These are phyloP conservation scores for Phytophthora uliginosa DNA, from an alignment of 352 stramenopile species.

Conservation along the genomic window DNA sequence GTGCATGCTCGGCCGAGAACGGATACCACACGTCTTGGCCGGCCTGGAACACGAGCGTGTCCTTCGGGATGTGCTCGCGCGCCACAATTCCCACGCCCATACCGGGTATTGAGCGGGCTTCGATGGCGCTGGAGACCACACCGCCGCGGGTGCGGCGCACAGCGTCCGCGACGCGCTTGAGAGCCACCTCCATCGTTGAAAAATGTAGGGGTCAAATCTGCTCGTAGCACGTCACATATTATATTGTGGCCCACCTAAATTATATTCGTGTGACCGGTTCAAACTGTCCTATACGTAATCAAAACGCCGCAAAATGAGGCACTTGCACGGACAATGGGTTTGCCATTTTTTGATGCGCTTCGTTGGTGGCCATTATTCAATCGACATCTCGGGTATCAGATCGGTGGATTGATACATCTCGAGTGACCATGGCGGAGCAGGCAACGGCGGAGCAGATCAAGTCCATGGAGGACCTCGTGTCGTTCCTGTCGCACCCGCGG, in stretches of 20 bases:
- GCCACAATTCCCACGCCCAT: constrained; percentile 82
- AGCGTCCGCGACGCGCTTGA: constrained; percentile 62
- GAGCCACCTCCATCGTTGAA: constrained; percentile 39
- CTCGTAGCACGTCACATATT: constrained; percentile 27
- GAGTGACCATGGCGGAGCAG: constrained; percentile 48
- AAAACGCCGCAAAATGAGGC: background rate
- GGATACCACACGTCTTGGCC: constrained; percentile 68
- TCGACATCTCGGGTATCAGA: background rate
- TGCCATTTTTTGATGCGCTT: constrained; percentile 22
- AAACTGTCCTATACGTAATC: constrained; percentile 14
- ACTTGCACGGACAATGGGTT: constrained; percentile 20
- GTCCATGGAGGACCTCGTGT: constrained; percentile 87
- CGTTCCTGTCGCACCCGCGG: constrained; percentile 85
- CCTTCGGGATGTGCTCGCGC: constrained; percentile 59
- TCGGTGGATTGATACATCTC: background rate
- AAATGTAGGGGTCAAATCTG: constrained; percentile 8
- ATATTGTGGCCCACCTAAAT: constrained; percentile 13
- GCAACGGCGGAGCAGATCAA: constrained; percentile 63
- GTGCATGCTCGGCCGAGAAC: constrained; percentile 78
- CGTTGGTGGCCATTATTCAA: constrained; percentile 41
- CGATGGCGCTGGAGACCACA: constrained; percentile 63
- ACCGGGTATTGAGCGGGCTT: constrained; percentile 50
- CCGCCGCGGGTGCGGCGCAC: constrained; percentile 63
- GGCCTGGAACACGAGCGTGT: constrained; percentile 74
- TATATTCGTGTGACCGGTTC: background rate